A percentile compares a stretch with the other conserved stretches of the same genome.
Evolutionary conservation across 257 asterid genomes (phyloP).

Genomic region (Eucommia ulmoides): DNA sequence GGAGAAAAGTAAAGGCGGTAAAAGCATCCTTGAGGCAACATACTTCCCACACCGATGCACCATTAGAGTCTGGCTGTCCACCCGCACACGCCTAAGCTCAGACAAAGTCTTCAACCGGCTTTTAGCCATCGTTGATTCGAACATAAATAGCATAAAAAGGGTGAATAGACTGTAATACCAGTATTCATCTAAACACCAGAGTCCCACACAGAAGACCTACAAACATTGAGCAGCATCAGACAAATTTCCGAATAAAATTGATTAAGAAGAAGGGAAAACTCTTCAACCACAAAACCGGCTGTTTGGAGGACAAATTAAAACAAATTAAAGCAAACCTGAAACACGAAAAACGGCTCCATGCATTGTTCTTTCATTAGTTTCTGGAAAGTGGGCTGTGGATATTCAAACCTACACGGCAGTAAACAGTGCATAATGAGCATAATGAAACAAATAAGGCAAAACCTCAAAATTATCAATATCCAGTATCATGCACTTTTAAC

Average conservation of each 20-base stretch:
- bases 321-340: constrained; percentile 54
- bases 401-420: constrained; percentile 64
- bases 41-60: constrained; percentile 97
- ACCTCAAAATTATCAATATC: too few relatives aligned
- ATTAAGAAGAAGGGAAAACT: not conserved
- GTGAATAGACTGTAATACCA: constrained; percentile 98
- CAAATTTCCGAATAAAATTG: constrained; percentile 2
- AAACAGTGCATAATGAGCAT: constrained; percentile 17
- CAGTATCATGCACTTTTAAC: too few relatives aligned
- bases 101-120: constrained; percentile 87
- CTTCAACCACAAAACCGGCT: not conserved
- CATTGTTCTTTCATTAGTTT: constrained; percentile 88
- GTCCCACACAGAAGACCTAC: constrained; percentile 95
- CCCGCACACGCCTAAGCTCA: constrained; percentile 94
- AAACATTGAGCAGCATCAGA: constrained; percentile 12
- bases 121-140: constrained; percentile 98
- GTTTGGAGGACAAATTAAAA: constrained; percentile 6
- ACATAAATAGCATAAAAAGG: constrained; percentile 93
- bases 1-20: not conserved
- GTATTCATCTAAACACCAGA: constrained; percentile 95
- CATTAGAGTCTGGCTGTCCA: constrained; percentile 80
- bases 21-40: constrained; percentile 17
- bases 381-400: constrained; percentile 96
- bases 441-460: constrained; percentile 2
- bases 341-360: constrained; percentile 95